Conservation (phyloP, 1,139 yeast genomes). For the Yamadazyma spencermartinsiae region DNA sequence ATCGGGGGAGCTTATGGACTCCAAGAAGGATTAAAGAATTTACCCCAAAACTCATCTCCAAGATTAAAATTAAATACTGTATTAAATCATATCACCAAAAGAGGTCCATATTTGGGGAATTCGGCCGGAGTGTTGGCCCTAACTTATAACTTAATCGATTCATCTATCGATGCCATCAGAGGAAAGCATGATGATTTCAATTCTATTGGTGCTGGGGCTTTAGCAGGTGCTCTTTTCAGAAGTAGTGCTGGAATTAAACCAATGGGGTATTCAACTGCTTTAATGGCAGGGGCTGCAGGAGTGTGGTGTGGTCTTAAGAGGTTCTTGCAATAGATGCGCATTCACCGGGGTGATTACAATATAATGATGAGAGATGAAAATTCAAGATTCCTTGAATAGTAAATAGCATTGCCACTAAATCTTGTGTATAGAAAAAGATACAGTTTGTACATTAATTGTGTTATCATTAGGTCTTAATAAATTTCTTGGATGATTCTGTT, state of each 20-base stretch:
- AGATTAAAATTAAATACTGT: slow-evolving; percentile 85
- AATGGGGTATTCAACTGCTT: slow-evolving; percentile 81
- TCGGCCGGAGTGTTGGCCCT: slow-evolving; percentile 92
- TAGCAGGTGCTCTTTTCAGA: slow-evolving; percentile 90
- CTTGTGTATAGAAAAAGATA: slow-evolving; percentile 18
- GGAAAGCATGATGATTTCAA: slow-evolving; percentile 87
- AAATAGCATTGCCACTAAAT: slow-evolving; percentile 11
- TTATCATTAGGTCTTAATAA: slow-evolving; percentile 2
- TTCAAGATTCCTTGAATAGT: slow-evolving; percentile 2
- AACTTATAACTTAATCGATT: slow-evolving; percentile 81
- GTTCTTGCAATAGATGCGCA: slow-evolving; percentile 30
- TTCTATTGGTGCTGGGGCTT: slow-evolving; percentile 85
- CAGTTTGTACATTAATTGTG: slow-evolving; percentile 13
- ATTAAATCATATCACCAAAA: slow-evolving; percentile 86
- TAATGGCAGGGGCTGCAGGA: slow-evolving; percentile 89
- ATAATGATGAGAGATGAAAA: slow-evolving; percentile 8
- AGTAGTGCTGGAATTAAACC: slow-evolving; percentile 84
- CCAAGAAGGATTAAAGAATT: slow-evolving; percentile 75
- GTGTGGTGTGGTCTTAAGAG: slow-evolving; percentile 88
- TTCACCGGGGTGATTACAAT: slow-evolving; percentile 42
- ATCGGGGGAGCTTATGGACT: slow-evolving; percentile 88
- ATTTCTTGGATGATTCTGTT: slow-evolving; percentile 5
- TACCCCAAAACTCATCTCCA: slow-evolving; percentile 72
- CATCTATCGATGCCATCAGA: slow-evolving; percentile 74
- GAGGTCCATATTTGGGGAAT: slow-evolving; percentile 96